phyloP scores from a whole-genome alignment of 768 basidiomycete genomes.

The Suillus cothurnatus region DNA sequence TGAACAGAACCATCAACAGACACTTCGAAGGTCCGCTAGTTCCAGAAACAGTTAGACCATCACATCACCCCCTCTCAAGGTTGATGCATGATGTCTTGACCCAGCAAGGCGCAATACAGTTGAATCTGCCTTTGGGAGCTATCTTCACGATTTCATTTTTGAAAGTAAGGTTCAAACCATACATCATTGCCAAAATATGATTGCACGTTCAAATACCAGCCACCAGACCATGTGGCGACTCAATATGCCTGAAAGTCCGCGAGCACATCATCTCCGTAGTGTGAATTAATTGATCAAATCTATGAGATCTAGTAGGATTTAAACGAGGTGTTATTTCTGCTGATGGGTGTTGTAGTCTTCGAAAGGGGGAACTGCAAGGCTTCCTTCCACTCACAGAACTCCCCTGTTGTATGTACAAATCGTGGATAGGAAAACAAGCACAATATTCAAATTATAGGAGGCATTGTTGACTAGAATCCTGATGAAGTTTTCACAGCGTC shows the following conservation, averaged over 20 bases:
- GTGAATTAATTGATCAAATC: no score
- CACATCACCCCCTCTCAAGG: no score
- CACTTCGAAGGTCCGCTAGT: no score
- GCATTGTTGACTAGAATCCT: neutral
- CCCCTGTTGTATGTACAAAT: neutral
- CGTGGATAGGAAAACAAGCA: neutral
- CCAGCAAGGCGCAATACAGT: constrained; percentile 71
- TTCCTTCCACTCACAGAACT: neutral
- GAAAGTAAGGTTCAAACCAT: constrained; percentile 41
- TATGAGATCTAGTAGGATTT: no score
- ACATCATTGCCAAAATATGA: constrained; percentile 35
- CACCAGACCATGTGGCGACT: no score
- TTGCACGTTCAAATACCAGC: no score
- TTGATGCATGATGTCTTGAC: constrained; percentile 65
- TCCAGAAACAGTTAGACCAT: no score
- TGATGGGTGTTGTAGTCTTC: neutral
- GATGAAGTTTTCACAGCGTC: neutral
- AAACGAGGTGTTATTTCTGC: neutral
- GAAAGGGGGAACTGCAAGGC: neutral
- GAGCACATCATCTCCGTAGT: no score
- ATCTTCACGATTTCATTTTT: constrained; percentile 85
- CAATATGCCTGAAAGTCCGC: no score
- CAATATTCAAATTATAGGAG: neutral
- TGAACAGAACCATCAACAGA: no score
- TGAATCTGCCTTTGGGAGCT: constrained; percentile 68